These are phyloP conservation scores for Microbotryomycetes sp. DNA, from an alignment of 1,284 basidiomycete species.

Conservation along the genomic window DNA sequence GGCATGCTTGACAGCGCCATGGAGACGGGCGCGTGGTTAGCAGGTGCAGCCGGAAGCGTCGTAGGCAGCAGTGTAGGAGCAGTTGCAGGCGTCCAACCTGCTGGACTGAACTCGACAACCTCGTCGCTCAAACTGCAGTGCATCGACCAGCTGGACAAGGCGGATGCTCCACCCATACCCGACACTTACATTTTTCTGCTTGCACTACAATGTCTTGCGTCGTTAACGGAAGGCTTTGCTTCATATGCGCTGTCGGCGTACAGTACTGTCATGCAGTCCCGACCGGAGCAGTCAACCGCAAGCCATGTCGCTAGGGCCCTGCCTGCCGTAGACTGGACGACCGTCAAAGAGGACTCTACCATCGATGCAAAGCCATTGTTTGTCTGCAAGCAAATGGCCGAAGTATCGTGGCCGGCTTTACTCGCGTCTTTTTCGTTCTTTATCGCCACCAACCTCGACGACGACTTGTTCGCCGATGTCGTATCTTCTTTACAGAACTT, in stretches of 20 bases:
- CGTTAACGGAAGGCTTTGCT: constrained; percentile 81
- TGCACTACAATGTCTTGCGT: constrained; percentile 77
- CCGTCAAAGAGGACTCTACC: constrained; percentile 50
- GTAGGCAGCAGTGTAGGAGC: constrained; percentile 58
- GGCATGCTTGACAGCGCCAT: constrained; percentile 74
- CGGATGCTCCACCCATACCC: constrained; percentile 83
- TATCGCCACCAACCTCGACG: constrained; percentile 78
- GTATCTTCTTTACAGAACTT: constrained; percentile 73
- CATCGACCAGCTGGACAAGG: constrained; percentile 93
- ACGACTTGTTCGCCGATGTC: constrained; percentile 77
- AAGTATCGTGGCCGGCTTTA: constrained; percentile 78
- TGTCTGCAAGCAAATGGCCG: constrained; percentile 67
- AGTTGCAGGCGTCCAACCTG: constrained; percentile 83
- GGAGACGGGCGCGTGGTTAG: constrained; percentile 54
- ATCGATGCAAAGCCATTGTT: constrained; percentile 46
- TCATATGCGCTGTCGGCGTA: constrained; percentile 63
- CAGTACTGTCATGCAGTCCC: constrained; percentile 45
- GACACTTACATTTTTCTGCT: constrained; percentile 89
- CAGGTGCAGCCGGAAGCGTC: constrained; percentile 62
- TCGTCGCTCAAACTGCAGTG: constrained; percentile 45
- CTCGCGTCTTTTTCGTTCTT: constrained; percentile 82
- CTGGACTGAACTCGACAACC: constrained; percentile 38
- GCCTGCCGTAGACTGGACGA: constrained; percentile 58
- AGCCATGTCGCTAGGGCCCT: constrained; percentile 54
- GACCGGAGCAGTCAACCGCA: not conserved